Conservation (phyloP, 169 alveolate species). For the Eimeria maxima region DNA sequence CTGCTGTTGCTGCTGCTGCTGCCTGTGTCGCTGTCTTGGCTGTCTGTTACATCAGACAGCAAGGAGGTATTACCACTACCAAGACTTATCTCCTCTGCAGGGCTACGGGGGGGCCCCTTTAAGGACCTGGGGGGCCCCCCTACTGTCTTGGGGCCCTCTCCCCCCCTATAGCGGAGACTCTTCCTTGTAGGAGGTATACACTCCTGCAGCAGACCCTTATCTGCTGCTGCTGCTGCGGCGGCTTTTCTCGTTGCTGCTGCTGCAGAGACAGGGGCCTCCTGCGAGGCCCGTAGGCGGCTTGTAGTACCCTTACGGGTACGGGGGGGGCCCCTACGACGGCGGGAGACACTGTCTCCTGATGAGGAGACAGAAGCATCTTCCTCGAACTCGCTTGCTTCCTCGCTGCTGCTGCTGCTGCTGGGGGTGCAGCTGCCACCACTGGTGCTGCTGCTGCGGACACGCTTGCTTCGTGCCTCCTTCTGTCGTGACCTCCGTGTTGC, state of each 20-base stretch:
- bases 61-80: conserved; percentile 18
- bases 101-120: conserved; percentile 11
- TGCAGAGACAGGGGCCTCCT: background rate
- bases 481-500: background rate
- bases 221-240: background rate
- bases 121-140: conserved; percentile 33
- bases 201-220: background rate
- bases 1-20: conserved; percentile 21
- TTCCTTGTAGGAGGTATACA: background rate
- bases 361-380: background rate
- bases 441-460: background rate
- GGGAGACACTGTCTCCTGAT: background rate
- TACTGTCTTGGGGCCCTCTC: background rate
- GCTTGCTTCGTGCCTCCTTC: background rate
- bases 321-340: background rate
- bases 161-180: background rate
- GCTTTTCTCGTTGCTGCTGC: background rate
- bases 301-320: background rate
- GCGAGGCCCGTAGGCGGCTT: conserved; percentile 40
- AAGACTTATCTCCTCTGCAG: background rate
- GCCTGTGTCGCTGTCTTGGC: conserved; percentile 19
- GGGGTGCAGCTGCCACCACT: background rate
- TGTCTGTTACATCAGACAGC: conserved; percentile 37
- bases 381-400: background rate
- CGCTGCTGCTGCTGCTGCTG: conserved; percentile 40